Evolutionary conservation across 2,329 filamentous ascomycete genomes (phyloP), one percentile per base, ranked within the genome.

Genomic region (Arachnopeziza araneosa): DNA sequence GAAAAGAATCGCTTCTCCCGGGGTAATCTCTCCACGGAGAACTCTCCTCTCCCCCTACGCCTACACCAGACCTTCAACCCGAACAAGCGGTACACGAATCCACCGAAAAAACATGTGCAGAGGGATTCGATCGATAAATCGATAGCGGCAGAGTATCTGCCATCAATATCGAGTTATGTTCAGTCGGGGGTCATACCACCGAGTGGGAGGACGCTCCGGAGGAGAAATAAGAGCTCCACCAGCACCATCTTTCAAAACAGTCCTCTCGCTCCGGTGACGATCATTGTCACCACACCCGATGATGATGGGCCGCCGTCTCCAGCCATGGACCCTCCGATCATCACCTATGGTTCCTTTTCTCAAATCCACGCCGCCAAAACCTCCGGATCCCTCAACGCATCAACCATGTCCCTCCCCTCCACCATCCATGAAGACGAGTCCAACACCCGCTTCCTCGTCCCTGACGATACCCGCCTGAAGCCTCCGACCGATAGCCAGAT

Each of bases 401-500:
- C 50, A 14, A 44, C 36, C 36, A 44, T 44, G 26, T 51, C 55
- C 21, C 49, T 49, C 1, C 21, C 48, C 6, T 17, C 24, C 10
- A 23, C 48, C 24, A 44, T 44, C 12, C 36, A 44, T 19, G 36
- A 32, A 52, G 24, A 52, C 9, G 24, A 52, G 4, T n/a, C 50
- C 10, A 21, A 10, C 50, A 12, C 6, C 21, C 21, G 19, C 17
- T 44, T 14, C 50, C 60, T n/a, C 19, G 14, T 48, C 1, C 55
- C 62, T 12, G 62, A 68, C 24, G n/a, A 52, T 17, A 63, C 51
- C 1, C 57, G 26, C 6, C 60, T 70, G 9, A 68, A 67, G 61
- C 68, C 68, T 2, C 67, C 67, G 8, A 54, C 56, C 5, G 60
- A 60, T 50, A 49, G 59, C 21, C 50, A 51, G 19, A 54, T 66